phyloP scores from a whole-genome alignment of 495 filamentous ascomycete species.

The Neurospora tetrasperma region DNA sequence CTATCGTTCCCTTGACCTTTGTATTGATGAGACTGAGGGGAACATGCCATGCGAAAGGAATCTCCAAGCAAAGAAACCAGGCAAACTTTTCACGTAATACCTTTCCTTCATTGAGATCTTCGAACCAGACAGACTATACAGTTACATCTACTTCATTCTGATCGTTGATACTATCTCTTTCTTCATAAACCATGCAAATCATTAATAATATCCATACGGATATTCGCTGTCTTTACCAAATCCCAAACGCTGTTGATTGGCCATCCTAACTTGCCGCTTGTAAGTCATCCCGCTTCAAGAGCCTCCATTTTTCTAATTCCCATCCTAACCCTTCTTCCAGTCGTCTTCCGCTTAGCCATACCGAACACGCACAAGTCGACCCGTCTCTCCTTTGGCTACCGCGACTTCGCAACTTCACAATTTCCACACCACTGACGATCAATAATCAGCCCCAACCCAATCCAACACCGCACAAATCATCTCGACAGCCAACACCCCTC shows the following conservation, averaged over 20 bases:
- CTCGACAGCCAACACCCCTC: slow-evolving; percentile 18
- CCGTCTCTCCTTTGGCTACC: not conserved
- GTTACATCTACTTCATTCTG: too few species aligned
- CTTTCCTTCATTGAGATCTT: not conserved
- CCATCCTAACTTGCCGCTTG: not conserved
- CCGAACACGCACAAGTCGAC: not conserved
- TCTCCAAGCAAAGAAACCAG: not conserved
- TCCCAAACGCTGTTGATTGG: not conserved
- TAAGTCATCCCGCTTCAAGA: not conserved
- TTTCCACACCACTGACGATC: not conserved
- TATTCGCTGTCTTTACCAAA: not conserved
- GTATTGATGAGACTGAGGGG: not conserved
- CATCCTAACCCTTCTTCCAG: not conserved
- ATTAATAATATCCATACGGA: not conserved
- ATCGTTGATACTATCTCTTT: not conserved
- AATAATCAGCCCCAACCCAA: slow-evolving; percentile 27
- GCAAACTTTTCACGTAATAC: not conserved
- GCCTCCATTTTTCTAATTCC: not conserved
- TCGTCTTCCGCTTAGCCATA: not conserved
- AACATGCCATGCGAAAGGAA: not conserved
- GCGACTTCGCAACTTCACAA: not conserved
- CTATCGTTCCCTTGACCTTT: not conserved
- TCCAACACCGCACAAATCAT: slow-evolving; percentile 22
- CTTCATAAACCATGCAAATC: not conserved
- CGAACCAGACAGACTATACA: too few species aligned